Evolutionary conservation across 2,329 filamentous ascomycete genomes (phyloP), one percentile per base, ranked within the genome.

Genomic region (Aspergillus jensenii): DNA sequence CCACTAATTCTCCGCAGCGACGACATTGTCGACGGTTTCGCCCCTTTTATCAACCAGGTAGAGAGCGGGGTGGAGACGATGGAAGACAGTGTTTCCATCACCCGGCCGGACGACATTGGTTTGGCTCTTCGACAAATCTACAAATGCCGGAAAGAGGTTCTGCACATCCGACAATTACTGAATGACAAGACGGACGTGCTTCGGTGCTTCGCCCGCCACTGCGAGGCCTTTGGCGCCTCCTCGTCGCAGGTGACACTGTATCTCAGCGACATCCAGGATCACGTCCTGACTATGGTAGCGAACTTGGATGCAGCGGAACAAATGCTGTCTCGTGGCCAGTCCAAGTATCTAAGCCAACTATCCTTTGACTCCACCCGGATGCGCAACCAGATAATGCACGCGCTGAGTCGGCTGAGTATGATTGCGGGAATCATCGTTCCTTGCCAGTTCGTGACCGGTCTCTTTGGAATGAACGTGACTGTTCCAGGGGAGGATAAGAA

Each of bases 221-320:
- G 93, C 84, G 97, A 96, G 72, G 91, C 93, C 79, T 88, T 90
- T 63, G 90, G 96, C 45, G 93, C 93, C 1, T 91, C 93, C 6
- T 89, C 91, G 19, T 92, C 93, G 78, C 92, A 97, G 70, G 96
- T 98, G 60, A 92, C 91, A 21, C 84, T 97, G 68, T 97, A 97
- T 71, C 85, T 98, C 31, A 90, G 90, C 67, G 93, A 98, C 76
- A 96, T 97, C 62, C 93, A 97, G 75, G 93, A 98, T 75, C 93
- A 98, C 82, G 92, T 97, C 56, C 89, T 97, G 59, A 97, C 93
- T 37, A 97, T 97, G 93, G 93, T 96, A 82, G 91, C 89, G 67
- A 97, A 95, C 75, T 77, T 98, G 62, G 86, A 87, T 1, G 93
- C 97, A 71, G 96, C 95, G 62, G 93, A 98, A 74, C 96, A 97